A percentile compares a stretch with the other conserved stretches of the same genome.
phyloP scores from a whole-genome alignment of 371 early-diverging fungal species.

The Capillidium heterosporum region DNA sequence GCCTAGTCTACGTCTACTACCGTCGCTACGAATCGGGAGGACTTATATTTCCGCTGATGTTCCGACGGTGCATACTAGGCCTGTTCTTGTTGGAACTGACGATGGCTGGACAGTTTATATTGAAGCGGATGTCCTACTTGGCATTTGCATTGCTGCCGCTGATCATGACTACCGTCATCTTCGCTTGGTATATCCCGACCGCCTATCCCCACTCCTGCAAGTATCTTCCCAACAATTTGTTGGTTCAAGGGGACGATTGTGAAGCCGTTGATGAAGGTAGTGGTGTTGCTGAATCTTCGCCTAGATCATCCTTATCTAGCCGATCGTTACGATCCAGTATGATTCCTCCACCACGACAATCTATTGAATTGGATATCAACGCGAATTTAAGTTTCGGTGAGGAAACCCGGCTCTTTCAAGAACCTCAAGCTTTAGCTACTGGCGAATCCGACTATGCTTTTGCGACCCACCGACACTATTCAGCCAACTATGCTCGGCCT shows the following conservation, averaged over 20 bases:
- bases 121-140: constrained; percentile 28
- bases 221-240: constrained; percentile 15
- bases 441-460: constrained; percentile 25
- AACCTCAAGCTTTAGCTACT: not conserved
- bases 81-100: constrained; percentile 67
- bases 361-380: no score
- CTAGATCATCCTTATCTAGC: no score
- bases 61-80: constrained; percentile 54
- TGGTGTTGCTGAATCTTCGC: not conserved
- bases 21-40: constrained; percentile 69
- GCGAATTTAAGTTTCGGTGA: not conserved
- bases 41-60: constrained; percentile 48
- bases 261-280: not conserved
- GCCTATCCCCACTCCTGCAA: constrained; percentile 29
- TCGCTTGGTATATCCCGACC: constrained; percentile 24
- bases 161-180: constrained; percentile 26
- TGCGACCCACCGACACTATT: no score
- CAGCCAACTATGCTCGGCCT: constrained; percentile 30
- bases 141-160: constrained; percentile 26
- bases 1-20: constrained; percentile 59
- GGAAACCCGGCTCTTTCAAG: not conserved
- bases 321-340: no score
- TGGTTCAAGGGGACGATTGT: not conserved
- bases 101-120: constrained; percentile 54
- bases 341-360: no score